These are phyloP conservation scores for Thinopyrum elongatum DNA, from an alignment of 176 grass and related monocot genomes.

Conservation along the genomic window DNA sequence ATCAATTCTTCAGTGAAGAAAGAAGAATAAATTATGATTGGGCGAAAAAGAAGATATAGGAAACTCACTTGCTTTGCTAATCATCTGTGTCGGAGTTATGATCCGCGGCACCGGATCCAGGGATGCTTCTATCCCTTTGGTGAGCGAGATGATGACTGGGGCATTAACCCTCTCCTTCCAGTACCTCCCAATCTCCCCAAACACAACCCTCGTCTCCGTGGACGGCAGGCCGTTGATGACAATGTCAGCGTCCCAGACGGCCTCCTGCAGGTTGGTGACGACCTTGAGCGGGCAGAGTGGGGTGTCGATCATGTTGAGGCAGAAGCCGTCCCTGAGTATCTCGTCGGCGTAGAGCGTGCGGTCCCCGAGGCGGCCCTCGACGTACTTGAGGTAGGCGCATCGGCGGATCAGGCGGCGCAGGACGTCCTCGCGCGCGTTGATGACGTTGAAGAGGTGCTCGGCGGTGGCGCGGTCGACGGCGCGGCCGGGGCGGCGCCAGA, in stretches of 20 bases:
- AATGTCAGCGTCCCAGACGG: slow-evolving; percentile 96
- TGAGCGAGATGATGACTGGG: slow-evolving; percentile 81
- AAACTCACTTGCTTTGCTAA: slow-evolving; percentile 77
- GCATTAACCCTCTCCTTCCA: slow-evolving; percentile 86
- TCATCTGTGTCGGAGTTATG: slow-evolving; percentile 97
- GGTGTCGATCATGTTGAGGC: slow-evolving; percentile 97
- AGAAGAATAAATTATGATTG: background rate
- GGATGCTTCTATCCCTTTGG: slow-evolving; percentile 90
- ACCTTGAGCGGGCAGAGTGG: slow-evolving; percentile 95
- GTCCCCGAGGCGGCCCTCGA: slow-evolving; percentile 82
- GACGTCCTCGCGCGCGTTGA: slow-evolving; percentile 94
- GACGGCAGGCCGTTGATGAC: slow-evolving; percentile 92
- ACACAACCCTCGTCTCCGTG: slow-evolving; percentile 88
- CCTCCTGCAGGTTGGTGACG: slow-evolving; percentile 97
- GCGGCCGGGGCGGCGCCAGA: slow-evolving; percentile 82
- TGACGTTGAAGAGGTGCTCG: slow-evolving; percentile 84
- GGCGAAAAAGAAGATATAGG: background rate
- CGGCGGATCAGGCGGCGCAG: slow-evolving; percentile 73
- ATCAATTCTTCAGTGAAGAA: slow-evolving; percentile 10
- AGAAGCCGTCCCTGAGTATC: slow-evolving; percentile 92
- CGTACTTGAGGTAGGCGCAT: slow-evolving; percentile 94
- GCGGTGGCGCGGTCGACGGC: slow-evolving; percentile 84
- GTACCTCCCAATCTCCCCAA: slow-evolving; percentile 77
- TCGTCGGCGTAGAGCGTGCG: slow-evolving; percentile 90
- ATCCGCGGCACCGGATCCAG: slow-evolving; percentile 84